Conservation (phyloP, 2,329 filamentous ascomycete species). For the Fusarium buxicola region DNA sequence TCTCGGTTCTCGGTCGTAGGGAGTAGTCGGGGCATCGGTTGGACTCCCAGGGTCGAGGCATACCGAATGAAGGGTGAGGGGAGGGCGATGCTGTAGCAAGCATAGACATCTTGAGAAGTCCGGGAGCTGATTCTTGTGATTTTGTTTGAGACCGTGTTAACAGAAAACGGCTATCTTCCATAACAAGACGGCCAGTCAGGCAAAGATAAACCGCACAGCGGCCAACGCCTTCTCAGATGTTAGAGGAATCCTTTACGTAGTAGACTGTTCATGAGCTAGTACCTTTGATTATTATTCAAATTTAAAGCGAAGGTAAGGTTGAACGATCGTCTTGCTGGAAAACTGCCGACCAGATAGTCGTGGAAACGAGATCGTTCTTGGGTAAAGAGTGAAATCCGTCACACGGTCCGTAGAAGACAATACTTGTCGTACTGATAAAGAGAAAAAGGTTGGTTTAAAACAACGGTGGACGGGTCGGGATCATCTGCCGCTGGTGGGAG, state of each 20-base stretch:
- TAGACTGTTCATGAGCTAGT: conserved; percentile 3
- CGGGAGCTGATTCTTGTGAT: conserved; percentile 39
- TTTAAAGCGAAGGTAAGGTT: conserved; percentile 14
- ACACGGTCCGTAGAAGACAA: conserved; percentile 14
- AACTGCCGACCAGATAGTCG: conserved; percentile 5
- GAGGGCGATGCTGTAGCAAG: conserved; percentile 60
- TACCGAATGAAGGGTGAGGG: conserved; percentile 55
- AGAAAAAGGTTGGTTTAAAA: conserved; percentile 18
- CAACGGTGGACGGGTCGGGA: conserved; percentile 24
- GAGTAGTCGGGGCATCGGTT: conserved; percentile 51
- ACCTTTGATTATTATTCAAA: conserved; percentile 29
- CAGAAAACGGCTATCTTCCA: conserved; percentile 57
- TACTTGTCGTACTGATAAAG: conserved; percentile 16
- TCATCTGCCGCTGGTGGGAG: conserved; percentile 38
- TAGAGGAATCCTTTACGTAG: conserved; percentile 9
- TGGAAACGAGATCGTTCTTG: conserved; percentile 14
- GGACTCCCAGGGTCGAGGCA: conserved; percentile 55
- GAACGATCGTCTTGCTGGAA: conserved; percentile 12
- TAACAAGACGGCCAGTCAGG: conserved; percentile 46
- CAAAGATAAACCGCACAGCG: conserved; percentile 37
- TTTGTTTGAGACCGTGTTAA: conserved; percentile 46
- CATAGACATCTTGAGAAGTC: conserved; percentile 60
- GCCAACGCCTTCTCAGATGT: conserved; percentile 27
- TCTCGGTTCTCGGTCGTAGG: conserved; percentile 52
- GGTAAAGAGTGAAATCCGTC: conserved; percentile 31